A percentile compares a stretch with the other conserved stretches of the same genome.
phyloP scores from a whole-genome alignment of 495 filamentous ascomycete species.

The Aspergillus biplanus region DNA sequence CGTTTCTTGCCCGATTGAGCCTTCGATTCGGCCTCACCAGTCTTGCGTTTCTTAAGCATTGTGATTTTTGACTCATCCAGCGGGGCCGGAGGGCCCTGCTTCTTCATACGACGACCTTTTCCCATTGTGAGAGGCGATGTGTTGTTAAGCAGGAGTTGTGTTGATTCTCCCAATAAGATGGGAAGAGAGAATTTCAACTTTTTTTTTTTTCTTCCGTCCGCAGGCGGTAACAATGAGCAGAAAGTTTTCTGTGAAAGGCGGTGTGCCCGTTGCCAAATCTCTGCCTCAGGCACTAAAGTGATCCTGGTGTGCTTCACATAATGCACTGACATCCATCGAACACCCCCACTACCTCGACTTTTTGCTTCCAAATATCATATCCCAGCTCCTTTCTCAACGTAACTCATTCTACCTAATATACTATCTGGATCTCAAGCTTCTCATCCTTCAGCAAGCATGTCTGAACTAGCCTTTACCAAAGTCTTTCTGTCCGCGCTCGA shows the following conservation, averaged over 20 bases:
- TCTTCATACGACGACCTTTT: slow-evolving; percentile 87
- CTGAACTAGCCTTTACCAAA: slow-evolving; percentile 84
- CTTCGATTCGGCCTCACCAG: slow-evolving; percentile 54
- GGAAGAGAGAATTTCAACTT: slow-evolving; percentile 21
- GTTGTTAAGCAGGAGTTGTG: slow-evolving; percentile 18
- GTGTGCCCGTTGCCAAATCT: slow-evolving; percentile 26
- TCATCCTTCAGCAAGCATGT: slow-evolving; percentile 55
- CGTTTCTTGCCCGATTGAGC: slow-evolving; percentile 67
- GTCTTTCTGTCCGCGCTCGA: slow-evolving; percentile 80
- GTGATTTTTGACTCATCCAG: slow-evolving; percentile 80
- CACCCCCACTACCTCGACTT: neutral
- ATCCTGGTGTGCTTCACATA: slow-evolving; percentile 13
- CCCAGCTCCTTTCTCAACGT: neutral
- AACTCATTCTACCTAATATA: neutral
- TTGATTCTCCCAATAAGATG: slow-evolving; percentile 18
- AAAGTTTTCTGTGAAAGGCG: slow-evolving; percentile 33
- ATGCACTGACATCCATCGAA: neutral
- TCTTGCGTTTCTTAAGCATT: slow-evolving; percentile 77
- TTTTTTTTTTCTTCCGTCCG: slow-evolving; percentile 40
- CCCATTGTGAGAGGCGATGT: slow-evolving; percentile 66
- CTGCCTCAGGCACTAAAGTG: slow-evolving; percentile 22
- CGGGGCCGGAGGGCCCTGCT: slow-evolving; percentile 84
- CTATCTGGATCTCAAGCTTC: neutral
- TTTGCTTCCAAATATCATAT: neutral
- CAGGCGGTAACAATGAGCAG: slow-evolving; percentile 40